phyloP scores from a whole-genome alignment of 2,329 filamentous ascomycete species.

The Monilinia fructigena region DNA sequence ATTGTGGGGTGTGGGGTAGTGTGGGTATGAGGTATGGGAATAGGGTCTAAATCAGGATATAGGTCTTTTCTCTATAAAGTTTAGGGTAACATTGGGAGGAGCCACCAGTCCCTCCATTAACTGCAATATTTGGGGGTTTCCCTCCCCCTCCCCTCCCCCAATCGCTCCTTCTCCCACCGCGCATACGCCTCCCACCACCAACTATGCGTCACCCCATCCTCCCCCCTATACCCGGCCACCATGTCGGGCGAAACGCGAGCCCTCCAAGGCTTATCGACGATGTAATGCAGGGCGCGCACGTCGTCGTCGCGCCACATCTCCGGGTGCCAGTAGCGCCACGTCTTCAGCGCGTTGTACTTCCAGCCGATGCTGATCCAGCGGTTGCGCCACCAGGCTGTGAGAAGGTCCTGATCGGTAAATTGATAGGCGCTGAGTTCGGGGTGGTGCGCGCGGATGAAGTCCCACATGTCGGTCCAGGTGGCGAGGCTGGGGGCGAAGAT shows the following conservation, averaged over 20 bases:
- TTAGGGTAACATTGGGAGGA: too few species aligned
- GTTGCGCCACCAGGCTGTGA: too few species aligned
- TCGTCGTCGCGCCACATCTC: slow-evolving; percentile 2
- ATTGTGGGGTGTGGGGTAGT: too few species aligned
- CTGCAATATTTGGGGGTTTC: not conserved
- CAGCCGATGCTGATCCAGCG: too few species aligned
- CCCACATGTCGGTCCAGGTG: too few species aligned
- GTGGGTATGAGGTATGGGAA: too few species aligned
- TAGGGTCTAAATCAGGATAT: too few species aligned
- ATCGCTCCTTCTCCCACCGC: not conserved
- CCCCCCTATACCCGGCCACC: not conserved
- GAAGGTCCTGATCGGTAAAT: too few species aligned
- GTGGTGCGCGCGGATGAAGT: too few species aligned
- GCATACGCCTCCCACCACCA: slow-evolving; percentile 10
- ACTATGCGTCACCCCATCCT: not conserved
- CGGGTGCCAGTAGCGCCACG: slow-evolving; percentile 8
- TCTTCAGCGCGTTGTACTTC: not conserved
- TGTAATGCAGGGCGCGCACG: slow-evolving; percentile 1
- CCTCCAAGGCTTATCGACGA: not conserved
- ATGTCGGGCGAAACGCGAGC: not conserved
- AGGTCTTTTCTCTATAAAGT: too few species aligned
- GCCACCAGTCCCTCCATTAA: not conserved
- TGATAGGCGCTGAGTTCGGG: too few species aligned
- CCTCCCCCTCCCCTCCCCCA: not conserved
- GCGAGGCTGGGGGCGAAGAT: too few species aligned